These are phyloP conservation scores for Sugiyamaella americana DNA, from an alignment of 805 yeast species.

Conservation along the genomic window DNA sequence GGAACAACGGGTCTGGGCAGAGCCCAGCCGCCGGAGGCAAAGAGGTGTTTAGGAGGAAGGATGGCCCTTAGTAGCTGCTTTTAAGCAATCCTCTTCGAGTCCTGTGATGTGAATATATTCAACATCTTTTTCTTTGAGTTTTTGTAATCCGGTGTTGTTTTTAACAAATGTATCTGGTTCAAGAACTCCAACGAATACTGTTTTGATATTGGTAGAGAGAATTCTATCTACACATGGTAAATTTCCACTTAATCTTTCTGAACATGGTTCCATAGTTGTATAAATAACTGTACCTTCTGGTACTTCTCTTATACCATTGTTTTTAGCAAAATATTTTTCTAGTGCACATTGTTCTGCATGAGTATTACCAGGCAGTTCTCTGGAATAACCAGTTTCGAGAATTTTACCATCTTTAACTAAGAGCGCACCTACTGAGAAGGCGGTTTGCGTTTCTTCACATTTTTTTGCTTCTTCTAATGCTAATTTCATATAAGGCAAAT, in stretches of 20 bases:
- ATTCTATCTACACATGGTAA: constrained; percentile 82
- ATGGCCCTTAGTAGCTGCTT: constrained; percentile 73
- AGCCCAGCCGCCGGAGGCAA: too few relatives aligned
- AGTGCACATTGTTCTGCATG: constrained; percentile 97
- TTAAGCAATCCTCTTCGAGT: constrained; percentile 60
- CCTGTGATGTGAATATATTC: constrained; percentile 81
- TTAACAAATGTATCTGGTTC: constrained; percentile 90
- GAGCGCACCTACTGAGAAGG: constrained; percentile 92
- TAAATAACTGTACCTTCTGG: constrained; percentile 78
- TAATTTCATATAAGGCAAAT: constrained; percentile 56
- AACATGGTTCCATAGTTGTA: constrained; percentile 98
- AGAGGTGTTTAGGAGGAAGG: background rate
- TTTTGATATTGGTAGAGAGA: constrained; percentile 47
- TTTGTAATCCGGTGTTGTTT: constrained; percentile 57
- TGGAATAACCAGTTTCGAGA: constrained; percentile 76
- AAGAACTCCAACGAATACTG: constrained; percentile 84
- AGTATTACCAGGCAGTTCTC: constrained; percentile 91
- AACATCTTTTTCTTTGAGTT: constrained; percentile 51
- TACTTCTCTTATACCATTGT: constrained; percentile 34
- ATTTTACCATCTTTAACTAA: constrained; percentile 58
- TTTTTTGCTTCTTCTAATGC: constrained; percentile 75
- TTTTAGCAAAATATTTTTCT: constrained; percentile 53
- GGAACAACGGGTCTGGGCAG: too few relatives aligned
- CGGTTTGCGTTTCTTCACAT: constrained; percentile 77
- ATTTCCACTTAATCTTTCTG: constrained; percentile 82